Evolutionary conservation across 2,329 filamentous ascomycete species (phyloP), one percentile per base, ranked within the genome.

Genomic region (Cladosporium sphaerospermum): DNA sequence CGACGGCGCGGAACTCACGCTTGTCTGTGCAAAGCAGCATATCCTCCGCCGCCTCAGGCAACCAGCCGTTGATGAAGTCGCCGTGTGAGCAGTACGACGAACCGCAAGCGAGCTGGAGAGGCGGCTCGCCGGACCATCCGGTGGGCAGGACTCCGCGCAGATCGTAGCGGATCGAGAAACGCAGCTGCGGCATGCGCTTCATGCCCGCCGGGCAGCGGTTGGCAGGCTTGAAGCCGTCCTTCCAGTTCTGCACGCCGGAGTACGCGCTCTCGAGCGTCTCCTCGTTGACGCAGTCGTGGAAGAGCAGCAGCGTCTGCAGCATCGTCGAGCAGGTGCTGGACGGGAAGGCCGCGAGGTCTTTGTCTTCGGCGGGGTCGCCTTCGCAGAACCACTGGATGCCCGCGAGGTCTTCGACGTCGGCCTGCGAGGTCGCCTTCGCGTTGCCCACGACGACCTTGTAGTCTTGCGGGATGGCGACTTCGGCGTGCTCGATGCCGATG

Each of bases 11-110:
- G 40, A 70, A 75, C n/a, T 70, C 72, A 47, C 62, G 59, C 32
- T 52, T 58, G 0, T 66, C 71, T 2, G n/a, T 33, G 23, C 23
- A 28, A 28, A 28, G 23, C 23, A 28, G 23, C 23, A 28, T 28
- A 13, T 39, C 36, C 11, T n/a, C n/a, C 1, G 48, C 44, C 1
- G 71, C 66, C 31, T 59, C 63, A 10, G 76, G 56, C 73, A 76
- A 74, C 75, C 75, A 77, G 2, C 57, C 75, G 37, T 76, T 76
- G 61, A 77, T 74, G 48, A 77, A 76, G 57, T 77, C 75, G 3
- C 74, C 73, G 57, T 77, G 74, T 3, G 64, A 66, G 66, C 71
- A 73, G 59, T 66, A 75, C 0, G 69, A 68, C n/a, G 61, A 58
- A 0, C 71, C 72, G 53, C 69, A 74, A 0, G 74, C 67, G 0